Conservation (phyloP, 164 flowering plant genomes). For the Vitis labrusca region DNA sequence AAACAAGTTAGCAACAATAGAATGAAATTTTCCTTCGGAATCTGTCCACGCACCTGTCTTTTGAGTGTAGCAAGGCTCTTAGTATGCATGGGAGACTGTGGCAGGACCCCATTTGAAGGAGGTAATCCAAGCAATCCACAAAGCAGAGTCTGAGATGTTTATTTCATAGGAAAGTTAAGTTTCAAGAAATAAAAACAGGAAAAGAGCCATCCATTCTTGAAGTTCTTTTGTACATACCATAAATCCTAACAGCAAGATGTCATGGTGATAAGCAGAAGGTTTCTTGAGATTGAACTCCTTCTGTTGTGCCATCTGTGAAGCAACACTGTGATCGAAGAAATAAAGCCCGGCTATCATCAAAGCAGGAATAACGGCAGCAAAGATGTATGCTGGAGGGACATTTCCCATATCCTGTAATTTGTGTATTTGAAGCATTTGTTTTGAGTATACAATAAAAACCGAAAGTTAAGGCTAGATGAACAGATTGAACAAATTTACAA, state of each 20-base stretch:
- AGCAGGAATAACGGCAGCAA: slow-evolving; percentile 49
- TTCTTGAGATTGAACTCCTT: slow-evolving; percentile 52
- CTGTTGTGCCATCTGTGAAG: slow-evolving; percentile 54
- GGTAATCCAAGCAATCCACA: slow-evolving; percentile 56
- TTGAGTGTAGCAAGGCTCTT: slow-evolving; percentile 48
- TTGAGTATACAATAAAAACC: not conserved
- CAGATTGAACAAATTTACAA: not conserved
- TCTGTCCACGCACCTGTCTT: slow-evolving; percentile 26
- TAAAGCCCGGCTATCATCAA: slow-evolving; percentile 53
- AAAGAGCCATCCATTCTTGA: not conserved
- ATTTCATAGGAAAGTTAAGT: not conserved
- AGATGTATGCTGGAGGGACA: slow-evolving; percentile 34
- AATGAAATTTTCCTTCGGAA: not conserved
- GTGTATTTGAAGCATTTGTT: no score
- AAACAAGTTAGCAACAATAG: not conserved
- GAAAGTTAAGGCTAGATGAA: not conserved
- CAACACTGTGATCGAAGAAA: slow-evolving; percentile 58
- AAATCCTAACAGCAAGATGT: slow-evolving; percentile 39
- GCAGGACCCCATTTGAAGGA: slow-evolving; percentile 57
- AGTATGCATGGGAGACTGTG: slow-evolving; percentile 67
- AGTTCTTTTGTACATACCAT: slow-evolving; percentile 22
- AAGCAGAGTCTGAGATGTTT: slow-evolving; percentile 33
- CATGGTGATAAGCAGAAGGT: slow-evolving; percentile 52
- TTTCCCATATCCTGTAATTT: slow-evolving; percentile 42
- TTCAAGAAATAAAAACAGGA: not conserved